Conservation (phyloP, 257 asterid genomes). For the Lycium barbarum region DNA sequence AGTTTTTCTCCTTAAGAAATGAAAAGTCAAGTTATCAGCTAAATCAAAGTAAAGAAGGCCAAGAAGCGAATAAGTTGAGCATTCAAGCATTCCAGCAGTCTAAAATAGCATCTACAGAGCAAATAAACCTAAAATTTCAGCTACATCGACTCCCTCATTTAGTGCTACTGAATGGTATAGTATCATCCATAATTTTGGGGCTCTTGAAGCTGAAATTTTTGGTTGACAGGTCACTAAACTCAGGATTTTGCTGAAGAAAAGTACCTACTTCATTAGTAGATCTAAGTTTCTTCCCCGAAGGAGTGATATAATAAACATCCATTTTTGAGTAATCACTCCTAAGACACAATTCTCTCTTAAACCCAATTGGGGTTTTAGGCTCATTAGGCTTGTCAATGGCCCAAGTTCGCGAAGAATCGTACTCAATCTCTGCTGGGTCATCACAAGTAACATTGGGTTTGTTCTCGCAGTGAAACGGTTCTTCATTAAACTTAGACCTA, state of each 20-base stretch:
- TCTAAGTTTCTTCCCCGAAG: constrained; percentile 34
- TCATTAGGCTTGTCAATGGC: constrained; percentile 30
- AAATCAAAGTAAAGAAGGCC: neutral
- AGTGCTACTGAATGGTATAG: neutral
- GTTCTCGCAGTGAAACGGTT: constrained; percentile 32
- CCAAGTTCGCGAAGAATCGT: constrained; percentile 34
- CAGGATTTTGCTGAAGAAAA: constrained; percentile 32
- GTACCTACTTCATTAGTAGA: neutral
- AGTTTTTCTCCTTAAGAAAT: neutral
- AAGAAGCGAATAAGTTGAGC: neutral
- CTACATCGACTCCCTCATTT: neutral
- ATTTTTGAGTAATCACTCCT: constrained; percentile 33
- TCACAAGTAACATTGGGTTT: constrained; percentile 30
- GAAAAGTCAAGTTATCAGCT: neutral
- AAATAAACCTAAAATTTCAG: neutral
- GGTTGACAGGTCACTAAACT: neutral
- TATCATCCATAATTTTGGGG: constrained; percentile 35
- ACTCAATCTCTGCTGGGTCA: constrained; percentile 30
- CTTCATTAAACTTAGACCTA: constrained; percentile 30
- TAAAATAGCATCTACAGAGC: constrained; percentile 4
- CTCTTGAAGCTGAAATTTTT: constrained; percentile 29
- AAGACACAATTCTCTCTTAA: constrained; percentile 17
- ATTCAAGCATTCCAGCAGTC: neutral
- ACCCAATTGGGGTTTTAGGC: constrained; percentile 37
- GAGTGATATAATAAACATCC: constrained; percentile 33